Conservation (phyloP, 495 filamentous ascomycete species). For the Geoglossum glabrum region DNA sequence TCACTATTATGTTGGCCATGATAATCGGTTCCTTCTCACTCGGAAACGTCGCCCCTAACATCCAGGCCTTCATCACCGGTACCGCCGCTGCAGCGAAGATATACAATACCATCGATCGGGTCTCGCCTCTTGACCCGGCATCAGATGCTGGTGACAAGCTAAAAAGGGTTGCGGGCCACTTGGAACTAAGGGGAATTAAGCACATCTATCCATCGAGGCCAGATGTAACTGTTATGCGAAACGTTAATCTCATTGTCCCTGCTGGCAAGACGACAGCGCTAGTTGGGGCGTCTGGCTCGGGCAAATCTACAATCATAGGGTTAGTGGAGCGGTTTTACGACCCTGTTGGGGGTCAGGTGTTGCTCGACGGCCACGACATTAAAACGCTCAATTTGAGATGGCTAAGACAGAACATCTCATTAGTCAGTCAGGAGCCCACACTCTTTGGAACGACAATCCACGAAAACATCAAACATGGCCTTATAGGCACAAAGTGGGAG, state of each 20-base stretch:
- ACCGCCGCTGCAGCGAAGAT: constrained; percentile 79
- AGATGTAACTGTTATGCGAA: constrained; percentile 69
- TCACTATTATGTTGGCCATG: constrained; percentile 75
- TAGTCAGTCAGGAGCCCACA: constrained; percentile 74
- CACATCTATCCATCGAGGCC: constrained; percentile 89
- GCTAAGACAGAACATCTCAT: constrained; percentile 75
- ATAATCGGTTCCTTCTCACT: constrained; percentile 84
- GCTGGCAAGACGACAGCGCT: constrained; percentile 78
- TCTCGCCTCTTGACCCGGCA: constrained; percentile 70
- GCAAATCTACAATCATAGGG: constrained; percentile 85
- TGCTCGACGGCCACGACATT: constrained; percentile 71
- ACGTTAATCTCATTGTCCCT: constrained; percentile 55
- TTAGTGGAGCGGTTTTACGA: constrained; percentile 87
- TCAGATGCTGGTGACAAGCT: constrained; percentile 48
- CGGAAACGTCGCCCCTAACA: constrained; percentile 72
- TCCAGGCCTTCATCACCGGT: constrained; percentile 63
- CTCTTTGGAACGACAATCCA: constrained; percentile 75
- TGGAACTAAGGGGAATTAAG: constrained; percentile 68
- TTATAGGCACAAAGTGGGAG: constrained; percentile 70
- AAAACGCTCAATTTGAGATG: constrained; percentile 67
- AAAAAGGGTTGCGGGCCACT: constrained; percentile 49
- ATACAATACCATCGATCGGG: constrained; percentile 74
- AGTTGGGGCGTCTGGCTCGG: constrained; percentile 70
- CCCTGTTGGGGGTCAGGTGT: constrained; percentile 58
- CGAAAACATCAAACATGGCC: constrained; percentile 67